phyloP scores from a whole-genome alignment of 2,329 filamentous ascomycete species.

The Trichophyton rubrum region DNA sequence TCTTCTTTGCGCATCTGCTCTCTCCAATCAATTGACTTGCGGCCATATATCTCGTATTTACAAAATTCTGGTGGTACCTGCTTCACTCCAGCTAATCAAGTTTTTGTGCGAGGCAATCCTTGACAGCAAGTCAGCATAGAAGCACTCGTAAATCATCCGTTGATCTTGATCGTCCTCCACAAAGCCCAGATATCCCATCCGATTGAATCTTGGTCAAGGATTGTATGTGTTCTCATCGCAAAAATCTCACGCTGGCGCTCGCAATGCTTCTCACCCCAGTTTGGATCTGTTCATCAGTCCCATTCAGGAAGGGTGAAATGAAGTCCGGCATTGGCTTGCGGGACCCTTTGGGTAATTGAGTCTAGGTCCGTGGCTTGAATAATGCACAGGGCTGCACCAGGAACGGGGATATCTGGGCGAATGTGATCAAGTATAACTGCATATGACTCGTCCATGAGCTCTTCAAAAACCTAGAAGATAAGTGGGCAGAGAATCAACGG shows the following conservation, averaged over 20 bases:
- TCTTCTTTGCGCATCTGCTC: too few relatives aligned
- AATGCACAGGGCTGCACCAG: slow-evolving; percentile 1
- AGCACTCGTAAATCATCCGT: neutral
- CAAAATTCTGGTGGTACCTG: neutral
- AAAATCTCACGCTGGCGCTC: neutral
- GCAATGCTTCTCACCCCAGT: neutral
- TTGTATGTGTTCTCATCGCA: neutral
- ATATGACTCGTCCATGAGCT: slow-evolving; percentile 7
- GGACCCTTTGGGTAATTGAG: slow-evolving; percentile 8
- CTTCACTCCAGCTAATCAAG: neutral
- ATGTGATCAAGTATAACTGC: neutral
- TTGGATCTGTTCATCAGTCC: neutral
- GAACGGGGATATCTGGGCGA: neutral
- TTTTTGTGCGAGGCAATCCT: neutral
- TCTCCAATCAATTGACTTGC: too few relatives aligned
- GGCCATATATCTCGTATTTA: too few relatives aligned
- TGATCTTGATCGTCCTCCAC: neutral
- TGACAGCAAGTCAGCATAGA: neutral
- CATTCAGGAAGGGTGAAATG: slow-evolving; percentile 4
- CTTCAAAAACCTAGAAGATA: slow-evolving; percentile 7
- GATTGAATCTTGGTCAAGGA: neutral
- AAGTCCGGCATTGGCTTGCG: slow-evolving; percentile 8
- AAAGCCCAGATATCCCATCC: neutral
- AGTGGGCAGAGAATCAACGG: neutral
- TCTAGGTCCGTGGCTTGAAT: slow-evolving; percentile 4